Evolutionary conservation across 106 monocot genomes (phyloP).

Genomic region (Gastrodia elata): DNA sequence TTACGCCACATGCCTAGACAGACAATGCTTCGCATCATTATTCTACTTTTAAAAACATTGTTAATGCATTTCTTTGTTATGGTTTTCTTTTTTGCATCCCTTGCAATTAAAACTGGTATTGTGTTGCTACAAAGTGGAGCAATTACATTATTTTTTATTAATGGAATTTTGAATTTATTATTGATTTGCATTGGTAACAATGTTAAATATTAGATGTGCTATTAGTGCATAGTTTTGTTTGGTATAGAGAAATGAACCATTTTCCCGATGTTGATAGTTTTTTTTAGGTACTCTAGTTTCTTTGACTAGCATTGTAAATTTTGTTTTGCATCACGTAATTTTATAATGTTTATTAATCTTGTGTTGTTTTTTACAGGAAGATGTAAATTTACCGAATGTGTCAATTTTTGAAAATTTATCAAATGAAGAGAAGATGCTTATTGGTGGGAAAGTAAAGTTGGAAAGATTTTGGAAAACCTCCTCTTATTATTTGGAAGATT

Average conservation of each 20-base stretch:
- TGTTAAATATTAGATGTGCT: neutral
- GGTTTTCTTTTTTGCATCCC: neutral
- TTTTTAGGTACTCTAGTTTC: neutral
- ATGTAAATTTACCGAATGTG: constrained; percentile 4
- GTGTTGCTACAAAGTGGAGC: neutral
- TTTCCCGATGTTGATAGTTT: neutral
- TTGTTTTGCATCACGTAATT: neutral
- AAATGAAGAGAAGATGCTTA: constrained; percentile 1
- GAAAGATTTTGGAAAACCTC: constrained; percentile 9
- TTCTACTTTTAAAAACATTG: no score
- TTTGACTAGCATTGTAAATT: neutral
- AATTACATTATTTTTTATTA: neutral
- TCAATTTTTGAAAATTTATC: neutral
- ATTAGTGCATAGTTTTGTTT: neutral
- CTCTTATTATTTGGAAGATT: constrained; percentile 6
- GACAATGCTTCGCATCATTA: no score
- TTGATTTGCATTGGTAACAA: neutral
- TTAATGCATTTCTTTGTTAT: neutral
- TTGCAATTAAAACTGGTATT: neutral
- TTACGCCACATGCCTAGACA: no score
- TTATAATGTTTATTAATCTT: neutral
- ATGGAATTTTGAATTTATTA: neutral
- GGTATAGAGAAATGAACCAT: neutral
- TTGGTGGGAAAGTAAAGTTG: neutral
- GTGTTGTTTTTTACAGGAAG: constrained; percentile 1